phyloP scores from a whole-genome alignment of 1,284 basidiomycete genomes.

The Exobasidium cylindrosporum region DNA sequence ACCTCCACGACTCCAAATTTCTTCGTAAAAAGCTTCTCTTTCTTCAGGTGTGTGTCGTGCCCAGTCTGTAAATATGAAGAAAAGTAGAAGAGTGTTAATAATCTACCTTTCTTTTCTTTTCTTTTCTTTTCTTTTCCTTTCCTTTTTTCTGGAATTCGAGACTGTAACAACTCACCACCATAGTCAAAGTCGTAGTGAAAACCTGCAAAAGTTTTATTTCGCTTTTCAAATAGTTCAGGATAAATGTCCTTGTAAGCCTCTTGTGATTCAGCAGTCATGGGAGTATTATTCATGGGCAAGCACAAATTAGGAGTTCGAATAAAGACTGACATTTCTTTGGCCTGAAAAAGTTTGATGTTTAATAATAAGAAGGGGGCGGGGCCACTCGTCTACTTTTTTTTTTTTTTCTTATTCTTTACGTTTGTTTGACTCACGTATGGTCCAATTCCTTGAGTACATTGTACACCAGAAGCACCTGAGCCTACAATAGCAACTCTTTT shows the following conservation, averaged over 20 bases:
- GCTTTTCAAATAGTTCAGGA: constrained; percentile 35
- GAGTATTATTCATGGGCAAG: constrained; percentile 33
- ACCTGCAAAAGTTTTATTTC: constrained; percentile 34
- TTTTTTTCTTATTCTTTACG: too few relatives aligned
- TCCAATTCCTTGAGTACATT: constrained; percentile 58
- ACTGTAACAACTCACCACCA: constrained; percentile 8
- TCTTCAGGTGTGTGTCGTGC: constrained; percentile 26
- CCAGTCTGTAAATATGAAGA: constrained; percentile 19
- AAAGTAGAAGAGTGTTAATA: too few relatives aligned
- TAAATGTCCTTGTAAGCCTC: constrained; percentile 35
- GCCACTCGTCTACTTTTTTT: too few relatives aligned
- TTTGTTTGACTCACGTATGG: too few relatives aligned
- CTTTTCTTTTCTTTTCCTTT: too few relatives aligned
- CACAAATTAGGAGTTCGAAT: constrained; percentile 40
- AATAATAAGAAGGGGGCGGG: too few relatives aligned
- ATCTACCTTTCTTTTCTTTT: too few relatives aligned
- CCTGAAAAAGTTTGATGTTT: too few relatives aligned
- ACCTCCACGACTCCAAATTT: constrained; percentile 27
- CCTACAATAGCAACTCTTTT: constrained; percentile 66
- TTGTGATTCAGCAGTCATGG: constrained; percentile 29
- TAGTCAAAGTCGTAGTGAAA: constrained; percentile 40
- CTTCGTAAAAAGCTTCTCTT: constrained; percentile 28
- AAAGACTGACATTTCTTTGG: constrained; percentile 33
- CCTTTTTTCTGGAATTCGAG: too few relatives aligned
- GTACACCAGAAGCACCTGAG: constrained; percentile 62